phyloP scores from a whole-genome alignment of 345 rosid species.

The Eucalyptus curtisii region DNA sequence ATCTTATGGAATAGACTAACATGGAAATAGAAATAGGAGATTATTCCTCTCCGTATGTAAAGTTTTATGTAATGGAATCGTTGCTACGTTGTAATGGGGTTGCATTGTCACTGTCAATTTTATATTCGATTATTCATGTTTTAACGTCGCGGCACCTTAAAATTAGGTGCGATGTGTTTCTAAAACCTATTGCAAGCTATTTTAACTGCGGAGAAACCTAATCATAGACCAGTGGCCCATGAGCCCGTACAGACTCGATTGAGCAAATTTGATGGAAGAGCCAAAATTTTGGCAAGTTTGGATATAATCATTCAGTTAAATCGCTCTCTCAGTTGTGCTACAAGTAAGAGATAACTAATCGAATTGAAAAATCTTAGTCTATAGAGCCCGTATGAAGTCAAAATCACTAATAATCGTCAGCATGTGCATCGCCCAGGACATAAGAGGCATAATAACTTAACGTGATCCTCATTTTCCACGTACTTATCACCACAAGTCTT shows the following conservation, averaged over 20 bases:
- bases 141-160: background rate
- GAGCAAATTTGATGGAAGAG: background rate
- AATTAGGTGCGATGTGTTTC: background rate
- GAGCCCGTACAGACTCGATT: background rate
- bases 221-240: background rate
- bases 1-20: background rate
- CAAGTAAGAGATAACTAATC: background rate
- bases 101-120: background rate
- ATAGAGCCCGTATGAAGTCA: background rate
- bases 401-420: background rate
- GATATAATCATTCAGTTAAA: background rate
- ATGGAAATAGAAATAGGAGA: background rate
- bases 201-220: background rate
- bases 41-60: background rate
- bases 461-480: background rate
- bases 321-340: background rate
- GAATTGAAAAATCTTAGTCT: background rate
- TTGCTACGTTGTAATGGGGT: background rate
- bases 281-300: background rate
- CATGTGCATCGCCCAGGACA: background rate
- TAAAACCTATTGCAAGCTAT: background rate
- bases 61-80: background rate
- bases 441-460: background rate
- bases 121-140: background rate
- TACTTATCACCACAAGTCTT: background rate